phyloP scores from a whole-genome alignment of 257 asterid genomes.

The Primulina huaijiensis region DNA sequence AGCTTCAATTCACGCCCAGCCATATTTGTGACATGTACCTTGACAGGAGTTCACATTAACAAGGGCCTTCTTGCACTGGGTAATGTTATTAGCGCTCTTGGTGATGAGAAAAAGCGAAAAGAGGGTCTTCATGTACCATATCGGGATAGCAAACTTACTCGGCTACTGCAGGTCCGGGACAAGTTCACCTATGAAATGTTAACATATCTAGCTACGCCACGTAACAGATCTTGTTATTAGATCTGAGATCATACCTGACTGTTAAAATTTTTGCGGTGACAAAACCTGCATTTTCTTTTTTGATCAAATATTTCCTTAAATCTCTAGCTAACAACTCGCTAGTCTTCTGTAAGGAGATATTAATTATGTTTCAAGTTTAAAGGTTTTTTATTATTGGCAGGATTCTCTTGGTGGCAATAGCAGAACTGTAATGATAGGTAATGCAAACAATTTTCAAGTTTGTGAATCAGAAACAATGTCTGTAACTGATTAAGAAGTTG shows the following conservation, averaged over 20 bases:
- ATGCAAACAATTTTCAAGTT: conserved; percentile 7
- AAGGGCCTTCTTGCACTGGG: conserved; percentile 99
- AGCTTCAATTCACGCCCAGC: conserved; percentile 15
- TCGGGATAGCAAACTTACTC: conserved; percentile 98
- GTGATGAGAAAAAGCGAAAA: conserved; percentile 95
- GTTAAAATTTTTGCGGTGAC: conserved; percentile 4
- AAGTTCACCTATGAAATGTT: conserved; percentile 8
- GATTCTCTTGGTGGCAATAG: conserved; percentile 99
- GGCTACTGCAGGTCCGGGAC: conserved; percentile 80
- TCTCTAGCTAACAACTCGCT: background rate
- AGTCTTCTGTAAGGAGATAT: background rate
- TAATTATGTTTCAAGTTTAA: background rate
- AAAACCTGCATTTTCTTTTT: conserved; percentile 5
- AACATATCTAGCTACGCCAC: background rate
- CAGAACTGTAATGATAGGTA: conserved; percentile 98
- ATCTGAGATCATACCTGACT: conserved; percentile 4
- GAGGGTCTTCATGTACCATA: conserved; percentile 96
- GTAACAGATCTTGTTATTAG: background rate
- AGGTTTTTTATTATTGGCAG: conserved; percentile 43
- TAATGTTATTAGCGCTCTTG: conserved; percentile 96
- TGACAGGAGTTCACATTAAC: conserved; percentile 94
- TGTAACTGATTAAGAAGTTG: conserved; percentile 9
- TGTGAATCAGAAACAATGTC: background rate
- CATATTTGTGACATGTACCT: conserved; percentile 20
- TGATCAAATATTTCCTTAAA: conserved; percentile 4